Evolutionary conservation across 805 yeast species (phyloP).

Genomic region (Myxozyma udenii): DNA sequence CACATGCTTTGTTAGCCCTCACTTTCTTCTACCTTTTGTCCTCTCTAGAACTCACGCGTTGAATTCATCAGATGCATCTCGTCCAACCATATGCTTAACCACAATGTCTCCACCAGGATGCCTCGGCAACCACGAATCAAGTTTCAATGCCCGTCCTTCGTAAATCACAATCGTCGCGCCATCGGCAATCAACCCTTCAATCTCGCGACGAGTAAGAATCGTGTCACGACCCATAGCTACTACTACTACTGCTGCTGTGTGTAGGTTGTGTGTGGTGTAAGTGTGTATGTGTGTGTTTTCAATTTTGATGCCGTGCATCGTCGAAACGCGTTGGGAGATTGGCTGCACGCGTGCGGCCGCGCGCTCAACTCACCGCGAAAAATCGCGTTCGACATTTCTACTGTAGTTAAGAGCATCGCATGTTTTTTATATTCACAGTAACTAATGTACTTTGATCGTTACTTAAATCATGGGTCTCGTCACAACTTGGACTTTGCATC

Average conservation of each 20-base stretch:
- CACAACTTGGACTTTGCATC: slow-evolving; percentile 17
- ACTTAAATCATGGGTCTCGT: background rate
- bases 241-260: too few species aligned
- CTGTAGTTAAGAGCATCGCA: too few species aligned
- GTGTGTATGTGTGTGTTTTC: too few species aligned
- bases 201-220: slow-evolving; percentile 44
- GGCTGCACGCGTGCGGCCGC: too few species aligned
- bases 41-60: slow-evolving; percentile 44
- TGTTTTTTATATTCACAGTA: too few species aligned
- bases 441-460: too few species aligned
- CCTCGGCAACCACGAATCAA: slow-evolving; percentile 64
- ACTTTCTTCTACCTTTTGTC: background rate
- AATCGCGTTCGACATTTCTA: too few species aligned
- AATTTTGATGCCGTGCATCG: too few species aligned
- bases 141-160: slow-evolving; percentile 55
- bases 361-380: too few species aligned
- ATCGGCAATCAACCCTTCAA: slow-evolving; percentile 57
- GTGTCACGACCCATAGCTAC: background rate
- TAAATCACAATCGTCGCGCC: slow-evolving; percentile 73
- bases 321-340: too few species aligned
- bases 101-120: slow-evolving; percentile 94
- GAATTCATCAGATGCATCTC: slow-evolving; percentile 91
- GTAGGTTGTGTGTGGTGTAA: too few species aligned
- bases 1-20: background rate
- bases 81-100: slow-evolving; percentile 76